These are phyloP conservation scores for Fraxinus platypoda DNA, from an alignment of 305 asterid species.

Conservation along the genomic window DNA sequence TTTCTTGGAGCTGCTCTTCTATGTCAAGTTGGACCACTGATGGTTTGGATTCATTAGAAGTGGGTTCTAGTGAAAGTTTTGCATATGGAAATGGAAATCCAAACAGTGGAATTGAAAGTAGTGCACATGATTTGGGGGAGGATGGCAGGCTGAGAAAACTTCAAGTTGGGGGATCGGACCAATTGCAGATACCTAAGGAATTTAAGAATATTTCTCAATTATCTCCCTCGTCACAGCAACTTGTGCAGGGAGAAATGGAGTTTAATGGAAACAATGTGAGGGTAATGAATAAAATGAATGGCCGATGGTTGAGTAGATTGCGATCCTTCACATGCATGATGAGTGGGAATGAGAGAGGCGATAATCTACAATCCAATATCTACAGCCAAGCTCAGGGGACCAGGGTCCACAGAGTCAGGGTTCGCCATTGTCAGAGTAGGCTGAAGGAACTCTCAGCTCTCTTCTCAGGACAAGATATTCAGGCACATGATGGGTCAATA, in stretches of 20 bases:
- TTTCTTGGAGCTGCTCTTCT: constrained; percentile 48
- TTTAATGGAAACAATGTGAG: constrained; percentile 24
- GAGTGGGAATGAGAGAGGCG: constrained; percentile 31
- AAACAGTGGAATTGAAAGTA: constrained; percentile 29
- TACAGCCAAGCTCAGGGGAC: constrained; percentile 27
- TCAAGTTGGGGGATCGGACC: constrained; percentile 23
- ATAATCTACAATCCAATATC: constrained; percentile 23
- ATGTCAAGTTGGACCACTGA: constrained; percentile 43
- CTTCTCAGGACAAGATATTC: constrained; percentile 71
- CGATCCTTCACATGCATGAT: constrained; percentile 53
- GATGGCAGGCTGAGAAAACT: constrained; percentile 25
- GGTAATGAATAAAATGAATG: constrained; percentile 39
- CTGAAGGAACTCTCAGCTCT: constrained; percentile 83
- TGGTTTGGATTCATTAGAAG: constrained; percentile 32
- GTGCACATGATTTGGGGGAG: constrained; percentile 26
- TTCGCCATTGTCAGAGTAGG: constrained; percentile 49
- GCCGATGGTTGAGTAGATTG: constrained; percentile 52
- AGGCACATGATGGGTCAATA: constrained; percentile 83
- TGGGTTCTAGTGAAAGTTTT: constrained; percentile 26
- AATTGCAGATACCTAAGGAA: constrained; percentile 22
- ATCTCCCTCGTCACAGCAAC: constrained; percentile 27
- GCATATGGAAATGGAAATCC: constrained; percentile 23
- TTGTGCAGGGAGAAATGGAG: constrained; percentile 27
- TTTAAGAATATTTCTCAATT: constrained; percentile 24
- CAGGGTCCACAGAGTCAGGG: constrained; percentile 55